Base-by-base conservation (phyloP, 1,284 basidiomycete species). In the Termitomyces sp. region DNA sequence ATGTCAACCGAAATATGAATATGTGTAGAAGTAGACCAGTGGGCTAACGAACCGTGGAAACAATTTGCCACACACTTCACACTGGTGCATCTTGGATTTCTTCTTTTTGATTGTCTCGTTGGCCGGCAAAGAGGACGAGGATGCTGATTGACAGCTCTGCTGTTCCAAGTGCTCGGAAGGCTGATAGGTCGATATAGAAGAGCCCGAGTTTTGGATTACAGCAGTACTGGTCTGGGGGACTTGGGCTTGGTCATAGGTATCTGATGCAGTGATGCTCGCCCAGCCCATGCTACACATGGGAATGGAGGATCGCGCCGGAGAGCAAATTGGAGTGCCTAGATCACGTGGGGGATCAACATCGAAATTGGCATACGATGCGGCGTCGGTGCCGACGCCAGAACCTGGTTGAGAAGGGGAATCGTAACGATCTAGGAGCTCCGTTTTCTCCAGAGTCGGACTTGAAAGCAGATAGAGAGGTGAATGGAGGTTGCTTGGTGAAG, bases 81-180 rank as follows among this genome's bases (percentile, higher is more conserved):
- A 83, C 53, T 70, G 63, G 56, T 81, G 80, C 74, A 78, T 78
- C 56, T 81, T 81, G 1, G 74, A 71, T 55, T 73, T 80, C 62
- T 78, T 79, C 63, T 69, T 73, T 54, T 69, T 73, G n/a, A 10
- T 28, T 17, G 48, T 40, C 13, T 48, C 45, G 31, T 33, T 39
- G 15, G 43, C 44, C 12, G 12, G n/a, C 40, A 39, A 45, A 51
- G 55, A 52, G 19, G 51, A 47, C 2, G 54, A 21, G 7, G 30
- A 21, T 24, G 54, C 36, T 2, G 31, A 10, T 12, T 58, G 40
- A 43, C 26, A 15, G 19, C 41, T 38, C 41, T 30, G 45, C 26
- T 40, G 38, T 28, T 52, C 52, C 36, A 15, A 13, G 24, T 49
- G 47, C 34, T 38, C 17, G 6, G 47, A 38, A 49, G 47, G 34